phyloP scores from a whole-genome alignment of 805 yeast species.

The Candida koratica region DNA sequence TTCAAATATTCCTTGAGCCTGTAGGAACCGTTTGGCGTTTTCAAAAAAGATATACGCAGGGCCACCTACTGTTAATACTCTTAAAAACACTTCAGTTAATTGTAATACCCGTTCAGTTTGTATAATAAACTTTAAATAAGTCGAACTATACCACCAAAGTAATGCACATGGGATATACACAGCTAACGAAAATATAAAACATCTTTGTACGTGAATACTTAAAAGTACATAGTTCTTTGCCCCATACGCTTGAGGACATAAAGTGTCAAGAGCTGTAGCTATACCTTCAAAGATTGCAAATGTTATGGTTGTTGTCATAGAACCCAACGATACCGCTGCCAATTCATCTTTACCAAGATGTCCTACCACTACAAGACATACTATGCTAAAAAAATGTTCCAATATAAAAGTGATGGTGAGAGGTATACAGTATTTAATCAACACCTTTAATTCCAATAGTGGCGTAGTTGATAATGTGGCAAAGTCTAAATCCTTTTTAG shows the following conservation, averaged over 20 bases:
- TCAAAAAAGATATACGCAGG: slow-evolving; percentile 44
- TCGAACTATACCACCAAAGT: slow-evolving; percentile 37
- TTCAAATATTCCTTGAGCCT: slow-evolving; percentile 46
- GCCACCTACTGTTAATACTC: slow-evolving; percentile 36
- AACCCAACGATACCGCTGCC: slow-evolving; percentile 43
- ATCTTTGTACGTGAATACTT: slow-evolving; percentile 36
- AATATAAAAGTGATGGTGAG: slow-evolving; percentile 38
- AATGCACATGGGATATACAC: slow-evolving; percentile 37
- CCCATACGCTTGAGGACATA: slow-evolving; percentile 46
- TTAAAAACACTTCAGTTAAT: slow-evolving; percentile 32
- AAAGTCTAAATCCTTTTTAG: slow-evolving; percentile 26
- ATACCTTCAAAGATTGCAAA: slow-evolving; percentile 45
- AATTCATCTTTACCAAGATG: slow-evolving; percentile 43
- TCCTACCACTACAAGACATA: slow-evolving; percentile 42
- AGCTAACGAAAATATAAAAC: slow-evolving; percentile 30
- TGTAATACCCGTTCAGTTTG: slow-evolving; percentile 30
- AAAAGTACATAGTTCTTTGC: slow-evolving; percentile 39
- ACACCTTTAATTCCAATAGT: slow-evolving; percentile 24
- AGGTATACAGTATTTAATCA: slow-evolving; percentile 35
- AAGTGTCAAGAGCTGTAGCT: slow-evolving; percentile 43
- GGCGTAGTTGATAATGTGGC: slow-evolving; percentile 26
- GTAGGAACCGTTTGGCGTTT: slow-evolving; percentile 38
- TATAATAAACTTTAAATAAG: slow-evolving; percentile 28
- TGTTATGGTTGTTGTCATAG: slow-evolving; percentile 43
- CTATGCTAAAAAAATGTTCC: slow-evolving; percentile 43